phyloP scores from a whole-genome alignment of 306 rosid genomes.

The Quercus ilex region DNA sequence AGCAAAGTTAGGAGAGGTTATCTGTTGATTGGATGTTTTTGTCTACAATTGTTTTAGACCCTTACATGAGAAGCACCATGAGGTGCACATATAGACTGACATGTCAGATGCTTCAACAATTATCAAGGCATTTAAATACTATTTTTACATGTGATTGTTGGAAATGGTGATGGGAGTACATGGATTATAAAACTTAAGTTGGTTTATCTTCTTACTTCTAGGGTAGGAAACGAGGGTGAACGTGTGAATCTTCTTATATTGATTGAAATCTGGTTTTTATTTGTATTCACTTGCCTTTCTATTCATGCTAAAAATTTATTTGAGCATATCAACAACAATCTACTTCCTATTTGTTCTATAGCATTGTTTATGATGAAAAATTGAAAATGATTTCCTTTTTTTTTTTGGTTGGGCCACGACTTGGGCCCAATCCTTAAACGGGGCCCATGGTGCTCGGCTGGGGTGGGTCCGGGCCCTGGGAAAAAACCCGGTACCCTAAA shows the following conservation, averaged over 20 bases:
- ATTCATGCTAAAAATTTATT: background rate
- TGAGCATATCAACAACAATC: background rate
- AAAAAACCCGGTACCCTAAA: no score
- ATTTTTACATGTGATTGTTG: background rate
- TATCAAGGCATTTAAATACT: background rate
- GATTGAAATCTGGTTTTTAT: slow-evolving; percentile 23
- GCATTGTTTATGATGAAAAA: slow-evolving; percentile 12
- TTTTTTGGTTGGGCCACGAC: no score
- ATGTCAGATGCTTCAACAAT: background rate
- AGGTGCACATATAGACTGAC: background rate
- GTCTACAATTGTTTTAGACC: background rate
- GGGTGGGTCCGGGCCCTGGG: no score
- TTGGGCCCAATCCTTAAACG: no score
- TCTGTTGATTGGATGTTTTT: no score
- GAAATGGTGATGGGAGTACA: background rate
- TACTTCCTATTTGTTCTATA: slow-evolving; percentile 4
- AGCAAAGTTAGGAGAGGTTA: no score
- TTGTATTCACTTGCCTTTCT: background rate
- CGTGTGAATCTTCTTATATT: background rate
- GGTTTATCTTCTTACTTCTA: background rate
- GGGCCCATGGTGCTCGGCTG: no score
- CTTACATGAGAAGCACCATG: background rate
- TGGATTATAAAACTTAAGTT: background rate
- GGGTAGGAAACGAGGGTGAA: background rate
- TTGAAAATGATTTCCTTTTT: background rate